Evolutionary conservation across 352 stramenopile genomes (phyloP), one percentile per base, ranked within the genome.

Genomic region (Pythium rhizo-oryzae): DNA sequence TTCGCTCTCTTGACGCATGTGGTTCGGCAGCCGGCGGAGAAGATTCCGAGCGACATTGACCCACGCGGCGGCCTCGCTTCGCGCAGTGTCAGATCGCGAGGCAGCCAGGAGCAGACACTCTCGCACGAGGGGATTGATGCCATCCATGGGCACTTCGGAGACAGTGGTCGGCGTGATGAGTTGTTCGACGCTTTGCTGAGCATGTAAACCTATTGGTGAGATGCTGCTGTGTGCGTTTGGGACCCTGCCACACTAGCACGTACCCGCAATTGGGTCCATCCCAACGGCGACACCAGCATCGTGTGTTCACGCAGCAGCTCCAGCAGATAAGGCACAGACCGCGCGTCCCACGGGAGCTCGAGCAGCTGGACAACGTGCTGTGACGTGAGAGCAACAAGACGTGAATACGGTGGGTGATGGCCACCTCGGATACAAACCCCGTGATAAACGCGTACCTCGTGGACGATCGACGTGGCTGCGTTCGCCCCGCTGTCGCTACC

Each of bases 1-100:
- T 24, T 93, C 85, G 8, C 84, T 81, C 47, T 92, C 85, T 59
- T 88, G 82, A 44, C 83, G 71, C 21, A 89, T 58, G 49, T 87
- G 74, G n/a, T 74, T 49, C 0, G 83, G 79, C 33, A 93, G 67
- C 23, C 83, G 74, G 8, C 76, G 73, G 23, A 90, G 64, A 37
- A 93, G 56, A 54, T 79, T 71, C 2, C 85, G 80, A 16, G 75
- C 75, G 37, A 90, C 74, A 13, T 59, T 52, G 57, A 93, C 75
- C 85, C 85, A 93, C 28, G 76, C 71, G 21, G 68, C 65, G 33
- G 78, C 67, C 19, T 74, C n/a, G n/a, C 56, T 1, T 74, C 82
- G 23, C 82, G 77, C n/a, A 8, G 44, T 25, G 59, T 74, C 79
- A 9, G 43, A 18, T 8, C 39, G 23, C 15, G 47, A 19, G n/a